phyloP scores from a whole-genome alignment of 2,329 filamentous ascomycete species.

The Penicillium hordei region DNA sequence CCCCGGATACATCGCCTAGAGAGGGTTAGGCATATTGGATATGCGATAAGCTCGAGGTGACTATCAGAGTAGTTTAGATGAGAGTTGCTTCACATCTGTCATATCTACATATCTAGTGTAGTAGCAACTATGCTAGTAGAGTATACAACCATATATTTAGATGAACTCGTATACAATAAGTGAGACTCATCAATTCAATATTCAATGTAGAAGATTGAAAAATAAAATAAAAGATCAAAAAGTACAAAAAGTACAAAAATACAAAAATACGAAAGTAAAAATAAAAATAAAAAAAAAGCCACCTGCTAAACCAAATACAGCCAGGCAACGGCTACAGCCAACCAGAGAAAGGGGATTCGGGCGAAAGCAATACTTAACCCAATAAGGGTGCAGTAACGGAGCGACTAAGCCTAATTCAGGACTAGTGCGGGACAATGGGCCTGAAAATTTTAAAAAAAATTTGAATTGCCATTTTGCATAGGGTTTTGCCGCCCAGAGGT shows the following conservation, averaged over 20 bases:
- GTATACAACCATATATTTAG: not conserved
- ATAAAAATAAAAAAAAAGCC: not conserved
- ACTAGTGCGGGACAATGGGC: conserved; percentile 27
- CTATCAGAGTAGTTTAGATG: not conserved
- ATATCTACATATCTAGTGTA: not conserved
- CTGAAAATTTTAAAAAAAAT: conserved; percentile 25
- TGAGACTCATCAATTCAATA: not conserved
- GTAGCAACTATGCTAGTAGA: not conserved
- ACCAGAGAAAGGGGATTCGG: conserved; percentile 12
- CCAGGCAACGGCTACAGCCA: conserved; percentile 1
- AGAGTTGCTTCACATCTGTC: not conserved
- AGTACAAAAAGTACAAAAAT: not conserved
- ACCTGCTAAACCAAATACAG: conserved; percentile 1
- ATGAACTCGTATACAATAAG: not conserved
- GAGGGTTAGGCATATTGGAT: not conserved
- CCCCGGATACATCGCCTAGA: not conserved
- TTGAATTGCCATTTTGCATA: conserved; percentile 16
- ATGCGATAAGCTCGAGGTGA: not conserved
- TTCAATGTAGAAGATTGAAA: not conserved
- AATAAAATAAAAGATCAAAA: not conserved
- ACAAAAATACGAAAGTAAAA: not conserved
- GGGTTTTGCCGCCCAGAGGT: conserved; percentile 33
- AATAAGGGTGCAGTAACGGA: conserved; percentile 3
- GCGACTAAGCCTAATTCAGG: conserved; percentile 15
- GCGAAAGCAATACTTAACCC: conserved; percentile 3